Evolutionary conservation across 371 early-diverging fungal species (phyloP), one percentile per base, ranked within the genome.

Genomic region (Mucor piriformis): DNA sequence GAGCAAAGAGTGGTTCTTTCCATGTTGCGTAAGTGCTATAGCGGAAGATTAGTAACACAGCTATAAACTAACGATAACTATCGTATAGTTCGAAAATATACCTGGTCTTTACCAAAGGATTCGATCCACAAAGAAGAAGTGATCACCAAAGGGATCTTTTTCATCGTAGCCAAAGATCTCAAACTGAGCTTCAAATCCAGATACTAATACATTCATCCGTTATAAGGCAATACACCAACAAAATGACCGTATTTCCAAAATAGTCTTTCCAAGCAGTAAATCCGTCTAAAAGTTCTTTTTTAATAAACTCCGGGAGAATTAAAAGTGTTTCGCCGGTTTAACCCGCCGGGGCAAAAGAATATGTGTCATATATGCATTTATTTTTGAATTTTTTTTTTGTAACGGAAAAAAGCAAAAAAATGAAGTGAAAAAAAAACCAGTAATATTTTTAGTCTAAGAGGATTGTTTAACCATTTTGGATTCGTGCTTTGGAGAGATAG

Each of bases 1-100:
- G 82, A 82, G 25, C 84, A 82, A 62, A 71, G 82, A 21, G 65
- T 85, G 11, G 35, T 81, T 0, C 58, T 83, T 11, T 57, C 78
- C 6, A 74, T 82, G 74, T 42, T 85, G n/a, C 54, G 71, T 68
- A 63, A 74, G 66, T 46, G 15, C n/a, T n/a, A n/a, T n/a, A n/a
- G n/a, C n/a, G n/a, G n/a, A n/a, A n/a, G n/a, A n/a, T n/a, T n/a
- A n/a, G n/a, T n/a, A n/a, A n/a, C n/a, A n/a, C n/a, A n/a, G n/a
- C n/a, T n/a, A n/a, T n/a, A n/a, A n/a, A n/a, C 3, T 24, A 44
- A 44, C 0, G 11, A 24, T 16, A 24, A 24, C 18, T 23, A 44
- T 25, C 18, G 8, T 42, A 3, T 23, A 29, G 37, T 46, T 49
- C 27, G 64, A 49, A 70, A 65, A 20, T 74, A 66, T 42, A 57